Percentiles rank a stretch among this genome's conserved stretches.
Evolutionary conservation across 345 rosid species (phyloP).

Genomic region (Balakata baccata): DNA sequence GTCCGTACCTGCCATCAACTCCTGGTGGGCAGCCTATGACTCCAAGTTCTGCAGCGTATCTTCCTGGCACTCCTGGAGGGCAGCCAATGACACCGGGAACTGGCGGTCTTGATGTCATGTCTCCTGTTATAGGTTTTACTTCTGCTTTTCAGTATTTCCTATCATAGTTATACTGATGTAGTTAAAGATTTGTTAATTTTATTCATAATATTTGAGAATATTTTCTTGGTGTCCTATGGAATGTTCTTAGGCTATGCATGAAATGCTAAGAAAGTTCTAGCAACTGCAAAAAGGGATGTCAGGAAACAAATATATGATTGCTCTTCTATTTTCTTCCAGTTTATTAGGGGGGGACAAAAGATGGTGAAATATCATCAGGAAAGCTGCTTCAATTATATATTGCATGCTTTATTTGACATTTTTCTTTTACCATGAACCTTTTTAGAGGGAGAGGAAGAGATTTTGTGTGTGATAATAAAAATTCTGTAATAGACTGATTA

Average conservation of each 20-base stretch:
- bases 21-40: constrained; percentile 93
- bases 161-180: neutral
- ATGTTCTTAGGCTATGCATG: neutral
- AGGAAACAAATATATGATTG: neutral
- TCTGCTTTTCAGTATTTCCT: constrained; percentile 1
- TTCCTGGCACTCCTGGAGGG: constrained; percentile 97
- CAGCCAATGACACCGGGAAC: constrained; percentile 97
- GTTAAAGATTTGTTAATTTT: neutral
- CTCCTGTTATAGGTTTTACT: constrained; percentile 72
- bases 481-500: no score
- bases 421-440: no score
- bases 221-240: neutral
- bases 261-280: neutral
- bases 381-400: no score
- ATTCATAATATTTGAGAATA: neutral
- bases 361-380: neutral
- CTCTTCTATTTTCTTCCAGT: neutral
- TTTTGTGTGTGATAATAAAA: neutral
- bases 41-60: constrained; percentile 67
- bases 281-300: no score
- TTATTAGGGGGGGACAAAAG: neutral
- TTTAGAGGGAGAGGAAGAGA: no score
- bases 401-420: no score
- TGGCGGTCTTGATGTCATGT: constrained; percentile 81
- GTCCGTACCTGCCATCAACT: constrained; percentile 90